These are phyloP conservation scores for Taphrina pruni DNA, from an alignment of 1,139 yeast species.

Conservation along the genomic window DNA sequence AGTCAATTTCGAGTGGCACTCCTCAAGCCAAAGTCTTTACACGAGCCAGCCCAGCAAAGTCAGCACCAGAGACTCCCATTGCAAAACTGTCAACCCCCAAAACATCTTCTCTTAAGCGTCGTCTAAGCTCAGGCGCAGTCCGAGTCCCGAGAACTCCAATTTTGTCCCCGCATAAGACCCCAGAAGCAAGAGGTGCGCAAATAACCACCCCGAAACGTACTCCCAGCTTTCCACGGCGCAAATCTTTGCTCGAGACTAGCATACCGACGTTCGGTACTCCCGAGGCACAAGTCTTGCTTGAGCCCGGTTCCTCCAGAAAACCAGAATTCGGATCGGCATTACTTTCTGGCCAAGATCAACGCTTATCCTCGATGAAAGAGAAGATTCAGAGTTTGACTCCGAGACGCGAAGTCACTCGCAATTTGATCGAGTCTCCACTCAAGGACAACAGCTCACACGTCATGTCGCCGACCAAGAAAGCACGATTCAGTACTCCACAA, in stretches of 20 bases:
- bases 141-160: slow-evolving; percentile 8
- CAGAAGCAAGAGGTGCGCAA: not conserved
- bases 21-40: not conserved
- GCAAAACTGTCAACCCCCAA: not conserved
- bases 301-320: slow-evolving; percentile 15
- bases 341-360: slow-evolving; percentile 9
- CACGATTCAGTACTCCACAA: slow-evolving; percentile 17
- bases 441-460: not conserved
- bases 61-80: not conserved
- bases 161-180: not conserved
- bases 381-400: slow-evolving; percentile 34
- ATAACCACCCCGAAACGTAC: slow-evolving; percentile 14
- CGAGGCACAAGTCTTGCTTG: slow-evolving; percentile 23
- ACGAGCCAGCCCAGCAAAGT: not conserved
- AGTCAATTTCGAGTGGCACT: not conserved
- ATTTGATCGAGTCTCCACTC: not conserved
- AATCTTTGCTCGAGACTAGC: slow-evolving; percentile 14
- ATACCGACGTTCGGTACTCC: slow-evolving; percentile 33
- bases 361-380: slow-evolving; percentile 26
- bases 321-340: slow-evolving; percentile 34
- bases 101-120: slow-evolving; percentile 11
- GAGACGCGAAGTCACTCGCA: slow-evolving; percentile 18
- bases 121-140: slow-evolving; percentile 19
- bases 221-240: slow-evolving; percentile 18
- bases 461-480: slow-evolving; percentile 6